Evolutionary conservation across 2,329 filamentous ascomycete genomes (phyloP).

Genomic region (Triangularia verruculosa): DNA sequence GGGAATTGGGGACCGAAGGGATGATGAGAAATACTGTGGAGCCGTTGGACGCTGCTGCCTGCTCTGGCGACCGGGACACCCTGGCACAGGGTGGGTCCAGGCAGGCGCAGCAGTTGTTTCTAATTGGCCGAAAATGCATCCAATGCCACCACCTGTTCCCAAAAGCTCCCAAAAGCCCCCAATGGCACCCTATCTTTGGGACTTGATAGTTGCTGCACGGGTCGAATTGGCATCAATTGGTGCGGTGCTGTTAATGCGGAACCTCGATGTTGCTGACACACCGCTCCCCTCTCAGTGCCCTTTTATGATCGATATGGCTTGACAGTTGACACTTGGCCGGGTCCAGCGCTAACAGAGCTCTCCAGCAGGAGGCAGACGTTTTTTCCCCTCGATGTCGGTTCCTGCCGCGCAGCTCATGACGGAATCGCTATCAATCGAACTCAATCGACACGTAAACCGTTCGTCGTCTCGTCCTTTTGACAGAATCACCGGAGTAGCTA

Average conservation of each 20-base stretch:
- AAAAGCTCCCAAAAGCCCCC: not conserved
- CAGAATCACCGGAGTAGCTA: too few relatives aligned
- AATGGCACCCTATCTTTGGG: not conserved
- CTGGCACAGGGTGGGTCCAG: conserved; percentile 19
- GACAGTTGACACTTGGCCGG: not conserved
- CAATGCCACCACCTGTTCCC: conserved; percentile 19
- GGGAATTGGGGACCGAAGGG: conserved; percentile 14
- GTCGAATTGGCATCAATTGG: conserved; percentile 10
- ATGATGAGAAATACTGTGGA: conserved; percentile 32
- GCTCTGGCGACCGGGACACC: conserved; percentile 20
- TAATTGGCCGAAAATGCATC: conserved; percentile 14
- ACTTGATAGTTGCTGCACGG: conserved; percentile 21
- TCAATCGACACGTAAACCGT: conserved; percentile 16
- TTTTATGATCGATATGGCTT: not conserved
- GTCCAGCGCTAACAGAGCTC: conserved; percentile 4
- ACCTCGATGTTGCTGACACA: conserved; percentile 11
- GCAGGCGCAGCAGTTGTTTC: conserved; percentile 30
- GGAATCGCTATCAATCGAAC: conserved; percentile 2
- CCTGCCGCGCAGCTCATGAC: conserved; percentile 16
- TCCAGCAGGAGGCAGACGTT: conserved; percentile 15
- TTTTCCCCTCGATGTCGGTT: not conserved
- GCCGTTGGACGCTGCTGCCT: conserved; percentile 29
- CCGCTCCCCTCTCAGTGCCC: not conserved
- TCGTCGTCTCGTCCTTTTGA: conserved; percentile 1
- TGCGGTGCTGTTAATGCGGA: conserved; percentile 14